These are phyloP conservation scores for Trametes versicolor DNA, from an alignment of 1,284 basidiomycete species.

Conservation along the genomic window DNA sequence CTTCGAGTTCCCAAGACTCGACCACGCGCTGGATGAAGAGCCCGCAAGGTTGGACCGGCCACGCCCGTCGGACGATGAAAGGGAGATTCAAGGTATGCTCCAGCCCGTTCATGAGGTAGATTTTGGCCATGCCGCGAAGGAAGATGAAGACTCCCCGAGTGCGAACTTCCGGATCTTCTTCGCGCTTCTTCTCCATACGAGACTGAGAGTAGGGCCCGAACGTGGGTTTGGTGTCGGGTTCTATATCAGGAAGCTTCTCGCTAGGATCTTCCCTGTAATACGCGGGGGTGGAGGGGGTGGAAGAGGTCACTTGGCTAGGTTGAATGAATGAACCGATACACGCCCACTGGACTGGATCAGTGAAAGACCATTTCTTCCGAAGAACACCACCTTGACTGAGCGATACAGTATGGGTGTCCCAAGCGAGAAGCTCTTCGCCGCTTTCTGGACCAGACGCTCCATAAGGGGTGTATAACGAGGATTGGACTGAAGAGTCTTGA, in stretches of 20 bases:
- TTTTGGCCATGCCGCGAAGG: constrained; percentile 76
- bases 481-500: constrained; percentile 29
- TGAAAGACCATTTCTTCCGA: constrained; percentile 79
- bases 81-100: constrained; percentile 86
- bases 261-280: constrained; percentile 48
- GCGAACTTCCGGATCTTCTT: constrained; percentile 45
- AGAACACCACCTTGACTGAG: constrained; percentile 78
- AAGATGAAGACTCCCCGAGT: constrained; percentile 80
- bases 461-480: constrained; percentile 23
- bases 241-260: constrained; percentile 46
- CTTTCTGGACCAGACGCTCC: constrained; percentile 23
- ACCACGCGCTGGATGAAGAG: constrained; percentile 82
- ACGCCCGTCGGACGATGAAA: constrained; percentile 81
- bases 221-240: constrained; percentile 47
- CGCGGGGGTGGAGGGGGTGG: constrained; percentile 44
- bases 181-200: constrained; percentile 43
- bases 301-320: constrained; percentile 41
- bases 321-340: constrained; percentile 80
- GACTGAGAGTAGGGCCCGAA: constrained; percentile 67
- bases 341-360: constrained; percentile 75
- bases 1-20: constrained; percentile 71
- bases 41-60: constrained; percentile 81
- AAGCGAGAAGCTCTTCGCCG: constrained; percentile 66
- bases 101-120: constrained; percentile 79
- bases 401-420: constrained; percentile 76